Conservation (phyloP, 352 stramenopile genomes). For the Globisporangium mamillatum region DNA sequence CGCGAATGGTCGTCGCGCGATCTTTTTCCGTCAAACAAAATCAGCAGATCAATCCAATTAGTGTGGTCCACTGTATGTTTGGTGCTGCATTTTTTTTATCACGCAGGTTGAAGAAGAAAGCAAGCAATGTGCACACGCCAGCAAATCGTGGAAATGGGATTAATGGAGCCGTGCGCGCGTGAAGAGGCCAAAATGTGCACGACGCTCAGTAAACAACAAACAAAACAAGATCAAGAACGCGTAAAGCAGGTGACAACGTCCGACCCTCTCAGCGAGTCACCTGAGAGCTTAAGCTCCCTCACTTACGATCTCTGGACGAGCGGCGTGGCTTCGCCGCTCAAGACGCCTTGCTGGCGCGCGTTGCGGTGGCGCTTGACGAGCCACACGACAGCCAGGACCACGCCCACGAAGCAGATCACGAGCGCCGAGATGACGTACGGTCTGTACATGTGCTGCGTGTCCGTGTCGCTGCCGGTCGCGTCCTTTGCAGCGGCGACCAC, state of each 20-base stretch:
- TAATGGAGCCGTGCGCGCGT: too few relatives aligned
- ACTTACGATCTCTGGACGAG: slow-evolving; percentile 4
- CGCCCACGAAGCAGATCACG: slow-evolving; percentile 21
- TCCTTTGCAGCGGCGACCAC: background rate
- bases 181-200: too few relatives aligned
- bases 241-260: too few relatives aligned
- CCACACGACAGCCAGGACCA: slow-evolving; percentile 20
- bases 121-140: too few relatives aligned
- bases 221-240: too few relatives aligned
- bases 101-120: too few relatives aligned
- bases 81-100: background rate
- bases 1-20: background rate
- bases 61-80: background rate
- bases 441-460: background rate
- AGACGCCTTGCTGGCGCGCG: slow-evolving; percentile 12
- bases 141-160: too few relatives aligned
- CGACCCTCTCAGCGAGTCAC: background rate
- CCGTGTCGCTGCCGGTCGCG: too few relatives aligned
- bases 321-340: background rate
- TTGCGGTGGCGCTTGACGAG: slow-evolving; percentile 17
- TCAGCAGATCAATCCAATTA: too few relatives aligned
- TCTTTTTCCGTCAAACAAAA: background rate
- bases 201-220: too few relatives aligned
- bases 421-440: slow-evolving; percentile 15
- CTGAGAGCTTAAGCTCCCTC: background rate